These are phyloP conservation scores for Botryotinia globosa DNA, from an alignment of 2,329 filamentous ascomycete species.

Conservation along the genomic window DNA sequence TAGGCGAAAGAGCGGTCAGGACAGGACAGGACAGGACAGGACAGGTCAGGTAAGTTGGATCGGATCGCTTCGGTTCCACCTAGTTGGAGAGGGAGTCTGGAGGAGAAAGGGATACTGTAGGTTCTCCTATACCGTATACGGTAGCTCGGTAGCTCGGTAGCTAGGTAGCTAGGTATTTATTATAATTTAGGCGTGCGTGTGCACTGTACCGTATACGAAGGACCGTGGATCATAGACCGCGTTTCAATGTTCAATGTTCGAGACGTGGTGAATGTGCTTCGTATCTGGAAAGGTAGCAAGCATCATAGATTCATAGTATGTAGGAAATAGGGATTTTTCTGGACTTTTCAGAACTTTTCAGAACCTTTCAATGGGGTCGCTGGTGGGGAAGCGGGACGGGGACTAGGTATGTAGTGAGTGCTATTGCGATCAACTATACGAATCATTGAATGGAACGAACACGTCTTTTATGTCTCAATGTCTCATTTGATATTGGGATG, in stretches of 20 bases:
- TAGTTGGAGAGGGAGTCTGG: no score
- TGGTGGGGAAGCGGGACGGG: neutral
- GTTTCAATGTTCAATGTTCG: neutral
- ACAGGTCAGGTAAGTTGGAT: no score
- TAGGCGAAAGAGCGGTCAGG: neutral
- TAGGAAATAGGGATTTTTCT: neutral
- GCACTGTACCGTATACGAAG: neutral
- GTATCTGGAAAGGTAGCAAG: neutral
- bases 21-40: no score
- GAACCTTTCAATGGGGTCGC: neutral
- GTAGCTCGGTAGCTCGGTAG: no score
- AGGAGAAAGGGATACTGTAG: no score
- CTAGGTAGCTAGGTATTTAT: neutral
- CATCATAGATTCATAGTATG: no score
- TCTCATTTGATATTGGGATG: neutral
- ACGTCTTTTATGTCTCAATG: conserved; percentile 2
- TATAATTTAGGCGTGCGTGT: neutral
- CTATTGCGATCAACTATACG: neutral
- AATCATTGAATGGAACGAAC: neutral
- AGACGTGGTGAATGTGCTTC: neutral
- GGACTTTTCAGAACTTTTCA: no score
- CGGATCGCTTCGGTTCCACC: no score
- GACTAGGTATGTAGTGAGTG: neutral
- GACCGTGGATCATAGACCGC: neutral
- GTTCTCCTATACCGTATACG: neutral